A percentile compares a stretch with the other conserved stretches of the same genome.
Evolutionary conservation across 202 grass and related monocot species (phyloP).

Genomic region (Carex arenaria): DNA sequence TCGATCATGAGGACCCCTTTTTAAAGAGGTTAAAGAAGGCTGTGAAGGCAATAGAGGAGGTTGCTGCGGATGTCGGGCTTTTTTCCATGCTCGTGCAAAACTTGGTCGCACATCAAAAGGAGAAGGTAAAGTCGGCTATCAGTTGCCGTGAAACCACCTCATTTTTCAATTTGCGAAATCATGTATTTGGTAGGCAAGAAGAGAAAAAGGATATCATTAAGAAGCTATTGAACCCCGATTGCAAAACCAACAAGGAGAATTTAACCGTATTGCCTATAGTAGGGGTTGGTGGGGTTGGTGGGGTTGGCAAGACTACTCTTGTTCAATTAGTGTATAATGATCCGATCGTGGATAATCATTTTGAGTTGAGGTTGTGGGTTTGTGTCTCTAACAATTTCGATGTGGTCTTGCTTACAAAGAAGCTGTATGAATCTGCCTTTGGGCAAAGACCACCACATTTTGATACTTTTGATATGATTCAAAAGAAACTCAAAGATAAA

Average conservation of each 20-base stretch:
- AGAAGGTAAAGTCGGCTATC: background rate
- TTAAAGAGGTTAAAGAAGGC: background rate
- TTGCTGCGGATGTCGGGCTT: background rate
- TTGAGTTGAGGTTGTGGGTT: no score
- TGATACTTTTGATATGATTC: slow-evolving; percentile 27
- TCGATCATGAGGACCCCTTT: background rate
- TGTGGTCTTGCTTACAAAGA: slow-evolving; percentile 3
- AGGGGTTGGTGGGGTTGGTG: no score
- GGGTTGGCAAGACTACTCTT: no score
- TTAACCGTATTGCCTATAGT: no score
- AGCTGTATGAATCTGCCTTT: slow-evolving; percentile 27
- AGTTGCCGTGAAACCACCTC: slow-evolving; percentile 26
- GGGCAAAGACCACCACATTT: background rate
- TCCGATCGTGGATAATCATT: no score
- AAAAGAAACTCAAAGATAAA: background rate
- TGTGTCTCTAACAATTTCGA: no score
- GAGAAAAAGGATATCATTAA: background rate
- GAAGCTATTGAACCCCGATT: no score
- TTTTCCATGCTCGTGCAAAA: slow-evolving; percentile 16
- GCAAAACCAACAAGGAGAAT: no score
- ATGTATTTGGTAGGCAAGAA: slow-evolving; percentile 21
- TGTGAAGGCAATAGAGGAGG: slow-evolving; percentile 13
- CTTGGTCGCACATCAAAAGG: background rate
- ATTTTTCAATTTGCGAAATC: background rate
- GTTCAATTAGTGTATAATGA: no score